Percentiles rank a stretch among this genome's conserved stretches.
Evolutionary conservation across 2,329 filamentous ascomycete species (phyloP).

Genomic region (Sporothrix humicola): DNA sequence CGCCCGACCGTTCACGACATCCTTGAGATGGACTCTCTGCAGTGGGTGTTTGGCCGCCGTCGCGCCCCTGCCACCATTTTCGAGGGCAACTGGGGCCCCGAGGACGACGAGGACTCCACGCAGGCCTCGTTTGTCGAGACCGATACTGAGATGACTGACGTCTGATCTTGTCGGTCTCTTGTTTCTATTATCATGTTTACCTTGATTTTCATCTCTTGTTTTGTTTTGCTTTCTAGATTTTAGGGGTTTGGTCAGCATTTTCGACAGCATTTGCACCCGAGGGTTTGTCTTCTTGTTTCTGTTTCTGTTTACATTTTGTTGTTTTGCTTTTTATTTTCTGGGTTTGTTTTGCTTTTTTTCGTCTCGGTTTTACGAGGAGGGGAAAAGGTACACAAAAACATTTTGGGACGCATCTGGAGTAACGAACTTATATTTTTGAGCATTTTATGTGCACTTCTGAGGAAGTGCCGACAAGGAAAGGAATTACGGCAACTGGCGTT

Average conservation of each 20-base stretch:
- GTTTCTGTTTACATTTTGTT: background rate
- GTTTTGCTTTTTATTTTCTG: slow-evolving; percentile 9
- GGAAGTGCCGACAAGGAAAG: slow-evolving; percentile 21
- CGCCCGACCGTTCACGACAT: slow-evolving; percentile 79
- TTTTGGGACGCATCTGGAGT: slow-evolving; percentile 33
- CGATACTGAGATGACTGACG: slow-evolving; percentile 67
- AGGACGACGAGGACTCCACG: slow-evolving; percentile 46
- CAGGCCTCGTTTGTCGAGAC: slow-evolving; percentile 39
- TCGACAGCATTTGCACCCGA: slow-evolving; percentile 33
- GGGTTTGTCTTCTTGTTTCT: slow-evolving; percentile 23
- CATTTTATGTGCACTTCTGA: slow-evolving; percentile 31
- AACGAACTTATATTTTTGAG: slow-evolving; percentile 32
- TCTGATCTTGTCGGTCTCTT: slow-evolving; percentile 43
- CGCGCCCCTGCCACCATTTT: slow-evolving; percentile 91
- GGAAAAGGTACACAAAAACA: slow-evolving; percentile 23
- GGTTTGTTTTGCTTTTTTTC: slow-evolving; percentile 2
- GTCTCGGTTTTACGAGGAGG: slow-evolving; percentile 1
- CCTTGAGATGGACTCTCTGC: slow-evolving; percentile 72
- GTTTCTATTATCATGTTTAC: background rate
- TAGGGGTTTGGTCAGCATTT: slow-evolving; percentile 33
- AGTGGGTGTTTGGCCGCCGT: slow-evolving; percentile 78
- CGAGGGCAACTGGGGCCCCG: slow-evolving; percentile 94
- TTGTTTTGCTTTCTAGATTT: slow-evolving; percentile 20
- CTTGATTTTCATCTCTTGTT: background rate
- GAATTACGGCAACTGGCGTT: slow-evolving; percentile 23